These are phyloP conservation scores for Luzula sylvatica DNA, from an alignment of 176 grass and related monocot species.

Conservation along the genomic window DNA sequence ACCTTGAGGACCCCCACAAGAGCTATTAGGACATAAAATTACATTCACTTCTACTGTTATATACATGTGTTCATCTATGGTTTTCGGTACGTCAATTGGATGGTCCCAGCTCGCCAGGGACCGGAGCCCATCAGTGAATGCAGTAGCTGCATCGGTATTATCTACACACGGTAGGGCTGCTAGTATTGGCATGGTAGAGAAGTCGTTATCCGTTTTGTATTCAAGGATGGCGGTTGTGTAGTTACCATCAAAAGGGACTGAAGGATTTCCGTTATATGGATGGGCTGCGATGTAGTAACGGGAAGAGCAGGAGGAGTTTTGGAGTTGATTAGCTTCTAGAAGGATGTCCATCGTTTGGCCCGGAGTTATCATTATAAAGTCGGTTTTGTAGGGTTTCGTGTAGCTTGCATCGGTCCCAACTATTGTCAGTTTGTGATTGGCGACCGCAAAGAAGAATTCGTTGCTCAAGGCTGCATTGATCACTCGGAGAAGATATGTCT, in stretches of 20 bases:
- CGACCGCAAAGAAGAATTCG: slow-evolving; percentile 59
- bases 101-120: slow-evolving; percentile 3
- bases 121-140: slow-evolving; percentile 37
- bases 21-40: slow-evolving; percentile 34
- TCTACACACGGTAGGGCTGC: slow-evolving; percentile 35
- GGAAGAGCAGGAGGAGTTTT: slow-evolving; percentile 10
- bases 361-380: slow-evolving; percentile 59
- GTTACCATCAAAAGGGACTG: neutral
- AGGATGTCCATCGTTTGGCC: slow-evolving; percentile 82
- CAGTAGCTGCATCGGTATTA: slow-evolving; percentile 29
- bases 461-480: slow-evolving; percentile 59
- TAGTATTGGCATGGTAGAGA: slow-evolving; percentile 5
- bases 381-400: slow-evolving; percentile 51
- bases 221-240: slow-evolving; percentile 33
- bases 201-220: slow-evolving; percentile 36
- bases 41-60: slow-evolving; percentile 30
- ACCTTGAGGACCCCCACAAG: slow-evolving; percentile 3
- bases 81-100: slow-evolving; percentile 22
- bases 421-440: slow-evolving; percentile 58
- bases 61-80: slow-evolving; percentile 48
- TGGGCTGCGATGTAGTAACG: slow-evolving; percentile 54
- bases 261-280: slow-evolving; percentile 11
- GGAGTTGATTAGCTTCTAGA: slow-evolving; percentile 22
- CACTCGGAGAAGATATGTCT: slow-evolving; percentile 38
- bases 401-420: slow-evolving; percentile 66